Evolutionary conservation across 2,329 filamentous ascomycete species (phyloP), one percentile per base, ranked within the genome.

Genomic region (Sporothrix curviconia): DNA sequence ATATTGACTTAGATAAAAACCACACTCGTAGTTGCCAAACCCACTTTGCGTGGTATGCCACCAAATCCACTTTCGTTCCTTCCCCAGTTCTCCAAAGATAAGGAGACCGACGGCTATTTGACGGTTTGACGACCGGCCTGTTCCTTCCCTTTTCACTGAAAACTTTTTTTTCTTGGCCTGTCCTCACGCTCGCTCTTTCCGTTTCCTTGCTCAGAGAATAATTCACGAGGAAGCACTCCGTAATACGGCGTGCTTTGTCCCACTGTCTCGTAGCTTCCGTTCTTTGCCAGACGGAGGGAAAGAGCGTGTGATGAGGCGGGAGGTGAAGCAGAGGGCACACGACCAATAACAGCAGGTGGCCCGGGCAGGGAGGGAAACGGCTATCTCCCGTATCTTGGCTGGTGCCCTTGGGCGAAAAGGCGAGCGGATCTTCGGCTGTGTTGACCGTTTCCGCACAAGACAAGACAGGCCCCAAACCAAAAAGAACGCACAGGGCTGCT

Each of bases 31-130:
- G 24, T n/a, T n/a, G n/a, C n/a, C n/a, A n/a, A 46, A 30, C 30
- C 39, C 55, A 39, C 39, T 46, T 30, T 19, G 14, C n/a, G 17
- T 19, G 6, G 30, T 37, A 17, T 53, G 37, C 40, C 49, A 17
- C 49, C 32, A 40, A 53, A 24, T 40, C 42, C 56, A 30, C 49
- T 24, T 44, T 22, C 43, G 15, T 17, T 46, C 54, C 12, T 19
- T 25, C 44, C 43, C 28, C 25, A 28, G 9, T 36, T 24, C 6
- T 30, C 40, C 52, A 42, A 56, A 63, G 62, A 64, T 64, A 65
- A 64, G 63, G 50, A 61, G 60, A 50, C 25, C 34, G 28, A 49
- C 40, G 46, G 61, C 59, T 59, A 61, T 63, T 61, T 60, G 62
- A 54, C 52, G 17, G 34, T n/a, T n/a, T n/a, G n/a, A n/a, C n/a